These are phyloP conservation scores for Phialophora expanda DNA, from an alignment of 2,329 filamentous ascomycete species.

Conservation along the genomic window DNA sequence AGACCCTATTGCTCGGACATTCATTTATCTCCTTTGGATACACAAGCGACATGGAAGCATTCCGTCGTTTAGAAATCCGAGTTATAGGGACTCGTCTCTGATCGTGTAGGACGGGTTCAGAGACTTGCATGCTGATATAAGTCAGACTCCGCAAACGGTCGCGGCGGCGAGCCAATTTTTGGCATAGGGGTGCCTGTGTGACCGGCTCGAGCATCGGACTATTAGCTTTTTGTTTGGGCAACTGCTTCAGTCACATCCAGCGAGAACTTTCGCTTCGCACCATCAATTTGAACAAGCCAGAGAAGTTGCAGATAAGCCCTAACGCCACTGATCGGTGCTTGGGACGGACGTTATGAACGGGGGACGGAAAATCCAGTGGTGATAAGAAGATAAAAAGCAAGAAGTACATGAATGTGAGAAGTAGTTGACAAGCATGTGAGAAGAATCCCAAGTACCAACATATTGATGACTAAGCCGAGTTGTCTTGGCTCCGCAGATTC, in stretches of 20 bases:
- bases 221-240: neutral
- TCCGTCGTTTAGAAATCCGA: neutral
- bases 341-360: neutral
- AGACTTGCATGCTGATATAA: neutral
- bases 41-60: neutral
- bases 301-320: neutral
- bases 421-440: neutral
- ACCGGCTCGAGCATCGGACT: neutral
- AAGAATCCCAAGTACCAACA: neutral
- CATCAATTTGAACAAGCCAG: neutral
- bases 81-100: neutral
- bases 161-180: neutral
- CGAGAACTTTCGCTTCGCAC: neutral
- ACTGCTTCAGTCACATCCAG: neutral
- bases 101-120: neutral
- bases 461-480: neutral
- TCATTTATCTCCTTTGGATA: neutral
- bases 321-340: neutral
- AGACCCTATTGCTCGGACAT: neutral
- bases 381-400: neutral
- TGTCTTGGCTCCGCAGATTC: neutral
- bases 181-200: neutral
- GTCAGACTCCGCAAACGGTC: neutral
- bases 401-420: neutral
- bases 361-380: neutral